Evolutionary conservation across 2,329 filamentous ascomycete genomes (phyloP).

Genomic region (Fusarium palustre): DNA sequence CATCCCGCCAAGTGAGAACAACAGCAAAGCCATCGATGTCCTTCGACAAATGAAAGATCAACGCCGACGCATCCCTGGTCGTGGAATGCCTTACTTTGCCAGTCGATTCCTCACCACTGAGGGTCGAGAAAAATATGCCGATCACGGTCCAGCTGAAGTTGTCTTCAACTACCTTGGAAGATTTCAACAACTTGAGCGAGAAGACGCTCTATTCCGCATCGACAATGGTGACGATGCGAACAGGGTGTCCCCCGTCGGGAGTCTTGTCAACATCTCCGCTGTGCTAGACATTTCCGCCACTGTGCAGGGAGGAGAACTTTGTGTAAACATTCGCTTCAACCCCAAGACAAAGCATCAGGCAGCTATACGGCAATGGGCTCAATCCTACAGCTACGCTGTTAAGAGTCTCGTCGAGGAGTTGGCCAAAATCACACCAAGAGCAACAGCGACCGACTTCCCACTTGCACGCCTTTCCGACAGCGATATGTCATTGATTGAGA

Average conservation of each 20-base stretch:
- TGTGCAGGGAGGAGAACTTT: neutral
- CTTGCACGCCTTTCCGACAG: constrained; percentile 2
- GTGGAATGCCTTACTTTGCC: neutral
- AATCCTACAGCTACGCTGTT: neutral
- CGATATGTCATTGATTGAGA: neutral
- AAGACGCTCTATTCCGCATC: constrained; percentile 4
- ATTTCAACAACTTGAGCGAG: constrained; percentile 10
- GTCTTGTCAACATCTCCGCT: neutral
- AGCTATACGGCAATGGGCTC: neutral
- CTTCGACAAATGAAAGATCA: constrained; percentile 1
- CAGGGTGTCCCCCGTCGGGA: neutral
- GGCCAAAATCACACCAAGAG: neutral
- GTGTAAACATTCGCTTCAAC: neutral
- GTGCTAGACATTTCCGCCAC: constrained; percentile 2
- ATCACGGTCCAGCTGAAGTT: constrained; percentile 4
- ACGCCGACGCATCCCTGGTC: neutral
- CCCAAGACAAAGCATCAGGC: neutral
- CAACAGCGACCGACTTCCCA: constrained; percentile 2
- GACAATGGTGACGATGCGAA: neutral
- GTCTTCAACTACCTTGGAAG: constrained; percentile 6
- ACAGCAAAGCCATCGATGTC: neutral
- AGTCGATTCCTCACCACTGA: neutral
- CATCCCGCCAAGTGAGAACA: neutral
- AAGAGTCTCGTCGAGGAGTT: neutral
- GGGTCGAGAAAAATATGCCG: neutral